Base-by-base conservation (phyloP, 2,329 filamentous ascomycete genomes). In the Trichophyton schoenleinii region DNA sequence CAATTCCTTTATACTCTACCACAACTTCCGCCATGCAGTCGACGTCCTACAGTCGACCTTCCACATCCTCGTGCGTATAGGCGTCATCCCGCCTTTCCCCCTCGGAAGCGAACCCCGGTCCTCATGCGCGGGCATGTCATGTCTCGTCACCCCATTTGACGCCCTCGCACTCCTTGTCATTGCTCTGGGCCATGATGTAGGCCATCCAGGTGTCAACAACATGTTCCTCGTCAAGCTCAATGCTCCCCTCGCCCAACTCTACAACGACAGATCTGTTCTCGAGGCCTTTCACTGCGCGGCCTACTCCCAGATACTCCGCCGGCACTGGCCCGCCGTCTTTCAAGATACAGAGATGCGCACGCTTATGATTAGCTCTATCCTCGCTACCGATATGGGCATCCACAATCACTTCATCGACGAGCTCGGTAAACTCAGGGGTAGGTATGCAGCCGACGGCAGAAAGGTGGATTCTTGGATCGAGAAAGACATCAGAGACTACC, bases 241-340 rank as follows among this genome's bases (percentile, higher is more conserved):
- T 71, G 89, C 94, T 18, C 92, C 94, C 1, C 79, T 99, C 31
- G 94, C 94, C 11, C 91, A 96, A 72, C 80, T 97, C 13, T 99
- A 97, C 78, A 97, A 97, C 70, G 94, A 99, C 73, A 88, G 89
- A 61, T 97, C 94, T 0, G 94, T 99, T 15, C 81, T 99, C 42
- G 94, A 99, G 74, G 95, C 92, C 0, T 99, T 97, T 69, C 94
- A 99, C 72, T 96, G 94, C 70, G 94, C 94, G 0, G 94, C 94
- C 1, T 99, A 92, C 70, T 96, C 91, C 0, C 94, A 97, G 70
- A 96, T 99, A 44, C 82, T 99, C 48, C 87, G 92, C 58, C 84
- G 91, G 57, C 87, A 97, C 72, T 99, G 94, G 94, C 90, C 91
- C 0, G 79, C 83, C 2, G 87, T 87, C 1, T 95, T 95, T 67